phyloP scores from a whole-genome alignment of 2,329 filamentous ascomycete genomes.

The Davidsoniella neocaledoniae region DNA sequence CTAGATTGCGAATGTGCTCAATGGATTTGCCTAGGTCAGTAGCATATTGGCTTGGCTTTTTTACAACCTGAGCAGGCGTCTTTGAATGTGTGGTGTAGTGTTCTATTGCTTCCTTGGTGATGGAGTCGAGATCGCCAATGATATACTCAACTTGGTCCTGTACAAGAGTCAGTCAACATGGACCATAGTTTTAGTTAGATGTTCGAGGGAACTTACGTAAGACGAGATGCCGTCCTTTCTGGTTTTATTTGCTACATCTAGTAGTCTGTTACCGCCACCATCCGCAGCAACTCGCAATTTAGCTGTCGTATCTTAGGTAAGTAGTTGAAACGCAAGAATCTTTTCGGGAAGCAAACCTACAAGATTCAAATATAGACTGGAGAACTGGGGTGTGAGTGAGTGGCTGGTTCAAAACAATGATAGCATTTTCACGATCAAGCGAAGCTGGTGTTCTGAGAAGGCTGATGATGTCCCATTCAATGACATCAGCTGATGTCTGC shows the following conservation, averaged over 20 bases:
- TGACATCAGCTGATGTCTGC: background rate
- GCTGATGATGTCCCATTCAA: constrained; percentile 9
- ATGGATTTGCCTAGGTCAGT: constrained; percentile 86
- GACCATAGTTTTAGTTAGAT: background rate
- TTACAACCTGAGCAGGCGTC: constrained; percentile 40
- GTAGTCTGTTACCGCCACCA: constrained; percentile 71
- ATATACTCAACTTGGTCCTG: constrained; percentile 52
- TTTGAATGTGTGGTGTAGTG: constrained; percentile 25
- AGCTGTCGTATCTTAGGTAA: constrained; percentile 26
- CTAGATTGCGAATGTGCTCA: constrained; percentile 33
- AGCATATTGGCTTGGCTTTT: constrained; percentile 65
- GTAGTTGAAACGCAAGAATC: background rate
- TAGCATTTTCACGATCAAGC: constrained; percentile 20
- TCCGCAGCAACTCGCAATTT: constrained; percentile 65
- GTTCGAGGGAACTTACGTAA: constrained; percentile 1
- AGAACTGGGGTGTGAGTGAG: constrained; percentile 29
- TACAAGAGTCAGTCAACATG: background rate
- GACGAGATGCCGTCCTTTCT: constrained; percentile 4
- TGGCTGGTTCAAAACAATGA: constrained; percentile 37
- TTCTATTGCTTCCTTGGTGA: constrained; percentile 41
- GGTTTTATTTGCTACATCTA: constrained; percentile 20
- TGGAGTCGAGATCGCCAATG: constrained; percentile 81
- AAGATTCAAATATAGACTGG: constrained; percentile 16
- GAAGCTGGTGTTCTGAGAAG: constrained; percentile 1
- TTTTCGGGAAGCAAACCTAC: background rate